Conservation (phyloP, 176 grass and related monocot genomes). For the Eleusine coracana region DNA sequence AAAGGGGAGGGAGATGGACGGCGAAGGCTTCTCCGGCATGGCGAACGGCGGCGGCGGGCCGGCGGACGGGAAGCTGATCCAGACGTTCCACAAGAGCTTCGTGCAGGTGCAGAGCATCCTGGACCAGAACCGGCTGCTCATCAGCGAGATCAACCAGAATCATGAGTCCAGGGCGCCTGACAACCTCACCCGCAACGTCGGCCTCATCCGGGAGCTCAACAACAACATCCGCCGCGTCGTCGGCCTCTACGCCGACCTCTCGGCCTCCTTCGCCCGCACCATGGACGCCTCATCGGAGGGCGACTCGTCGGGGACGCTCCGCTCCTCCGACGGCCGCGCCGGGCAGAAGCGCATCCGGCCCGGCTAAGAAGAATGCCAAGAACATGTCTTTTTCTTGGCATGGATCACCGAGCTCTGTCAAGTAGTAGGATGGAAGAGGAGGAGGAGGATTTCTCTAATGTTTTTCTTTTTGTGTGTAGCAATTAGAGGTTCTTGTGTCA, state of each 20-base stretch:
- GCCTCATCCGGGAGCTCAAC: slow-evolving; percentile 84
- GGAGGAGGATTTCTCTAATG: not conserved
- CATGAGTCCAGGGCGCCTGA: slow-evolving; percentile 65
- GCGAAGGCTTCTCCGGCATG: slow-evolving; percentile 72
- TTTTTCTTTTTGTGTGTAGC: slow-evolving; percentile 10
- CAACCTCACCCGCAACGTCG: slow-evolving; percentile 72
- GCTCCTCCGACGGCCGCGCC: slow-evolving; percentile 36
- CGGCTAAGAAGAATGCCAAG: not conserved
- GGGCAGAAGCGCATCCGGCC: slow-evolving; percentile 59
- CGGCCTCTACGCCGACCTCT: slow-evolving; percentile 74
- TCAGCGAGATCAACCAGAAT: slow-evolving; percentile 89
- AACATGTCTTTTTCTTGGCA: slow-evolving; percentile 10
- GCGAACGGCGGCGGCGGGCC: slow-evolving; percentile 44
- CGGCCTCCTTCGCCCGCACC: slow-evolving; percentile 58
- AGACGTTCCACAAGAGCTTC: slow-evolving; percentile 88
- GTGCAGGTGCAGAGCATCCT: slow-evolving; percentile 84
- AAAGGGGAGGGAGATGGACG: slow-evolving; percentile 44
- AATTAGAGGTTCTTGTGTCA: not conserved
- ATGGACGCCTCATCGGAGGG: slow-evolving; percentile 67
- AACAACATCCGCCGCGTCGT: slow-evolving; percentile 83
- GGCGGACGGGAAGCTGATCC: slow-evolving; percentile 61
- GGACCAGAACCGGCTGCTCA: slow-evolving; percentile 79
- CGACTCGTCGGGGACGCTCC: slow-evolving; percentile 62
- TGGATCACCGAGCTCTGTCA: not conserved
- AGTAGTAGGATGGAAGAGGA: not conserved